Evolutionary conservation across 257 asterid genomes (phyloP), one percentile per base, ranked within the genome.

Genomic region (Lithospermum erythrorhizon): DNA sequence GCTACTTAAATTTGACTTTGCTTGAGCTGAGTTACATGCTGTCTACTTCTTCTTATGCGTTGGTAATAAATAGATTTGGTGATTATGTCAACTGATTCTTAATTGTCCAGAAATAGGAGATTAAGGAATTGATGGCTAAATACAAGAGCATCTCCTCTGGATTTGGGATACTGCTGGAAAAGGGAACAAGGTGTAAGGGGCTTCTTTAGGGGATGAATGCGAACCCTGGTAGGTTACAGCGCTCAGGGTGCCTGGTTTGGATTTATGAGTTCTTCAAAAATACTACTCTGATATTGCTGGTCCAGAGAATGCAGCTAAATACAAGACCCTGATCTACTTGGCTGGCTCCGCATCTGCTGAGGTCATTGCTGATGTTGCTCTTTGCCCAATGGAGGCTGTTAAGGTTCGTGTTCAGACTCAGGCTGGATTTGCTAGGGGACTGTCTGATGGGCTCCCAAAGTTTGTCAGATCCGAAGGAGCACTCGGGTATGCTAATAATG

Each of bases 211-310:
- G 89, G 85, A 65, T 79, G 85, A 85, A 83, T 82, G 59, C 89
- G 85, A 25, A 79, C 85, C 53, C 73, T 82, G 59, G 68, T 82
- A 25, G 89, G 89, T 41, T 79, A 79, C 77, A 79, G 89, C 69
- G 89, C 85, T 58, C 89, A 79, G 81, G 89, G 89, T 55, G 89
- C 89, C 49, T 70, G 89, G 73, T 79, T 82, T 27, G 89, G 85
- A 55, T 82, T 82, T 82, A 82, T 37, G 85, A 82, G 15, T 82
- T 72, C 68, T 82, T 82, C 78, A 82, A 82, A 82, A 82, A 78
- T 79, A 79, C 70, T 79, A 82, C 59, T 74, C 81, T 25, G 85
- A 82, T 64, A 63, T 79, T 61, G 88, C 85, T 3, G 88, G 88
- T 15, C 81, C 88, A 2, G 88, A 79, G 63, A 67, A 76, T 70